Percentiles rank a stretch among this genome's conserved stretches.
Conservation (phyloP, 345 rosid species). For the Eucalyptus cladocalyx region DNA sequence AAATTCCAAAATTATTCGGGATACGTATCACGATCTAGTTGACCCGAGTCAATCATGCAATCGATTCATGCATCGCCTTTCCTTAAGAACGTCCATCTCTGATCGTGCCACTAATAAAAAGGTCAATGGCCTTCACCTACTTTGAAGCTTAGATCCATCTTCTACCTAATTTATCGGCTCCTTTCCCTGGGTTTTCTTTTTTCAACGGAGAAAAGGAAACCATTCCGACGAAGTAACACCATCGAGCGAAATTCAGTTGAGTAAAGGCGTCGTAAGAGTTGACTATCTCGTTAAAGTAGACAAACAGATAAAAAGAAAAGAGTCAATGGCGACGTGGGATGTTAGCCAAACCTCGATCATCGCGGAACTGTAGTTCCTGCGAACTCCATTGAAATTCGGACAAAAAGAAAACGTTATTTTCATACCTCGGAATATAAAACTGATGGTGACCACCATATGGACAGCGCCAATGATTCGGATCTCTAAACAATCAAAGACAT, state of each 20-base stretch:
- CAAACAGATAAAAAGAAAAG: not conserved
- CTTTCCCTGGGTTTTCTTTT: not conserved
- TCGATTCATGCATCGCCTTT: not conserved
- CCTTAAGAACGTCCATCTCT: not conserved
- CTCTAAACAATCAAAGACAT: not conserved
- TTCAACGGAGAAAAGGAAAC: not conserved
- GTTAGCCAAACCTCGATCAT: not conserved
- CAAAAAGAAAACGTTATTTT: not conserved
- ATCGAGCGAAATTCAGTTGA: not conserved
- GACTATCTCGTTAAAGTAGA: not conserved
- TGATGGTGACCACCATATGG: not conserved
- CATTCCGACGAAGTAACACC: not conserved
- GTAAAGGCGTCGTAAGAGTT: not conserved
- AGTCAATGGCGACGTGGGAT: not conserved
- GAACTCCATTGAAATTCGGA: not conserved
- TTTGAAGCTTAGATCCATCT: not conserved
- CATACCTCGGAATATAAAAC: not conserved
- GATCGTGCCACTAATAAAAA: not conserved
- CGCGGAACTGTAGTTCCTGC: not conserved
- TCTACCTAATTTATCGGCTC: not conserved
- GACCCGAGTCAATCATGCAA: not conserved
- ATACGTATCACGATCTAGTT: not conserved
- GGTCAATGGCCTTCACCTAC: not conserved
- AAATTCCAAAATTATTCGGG: accelerated
- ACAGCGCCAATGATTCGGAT: not conserved